Percentiles rank a stretch among this genome's conserved stretches.
Conservation (phyloP, 2,329 filamentous ascomycete species). For the Davidsoniella australis region DNA sequence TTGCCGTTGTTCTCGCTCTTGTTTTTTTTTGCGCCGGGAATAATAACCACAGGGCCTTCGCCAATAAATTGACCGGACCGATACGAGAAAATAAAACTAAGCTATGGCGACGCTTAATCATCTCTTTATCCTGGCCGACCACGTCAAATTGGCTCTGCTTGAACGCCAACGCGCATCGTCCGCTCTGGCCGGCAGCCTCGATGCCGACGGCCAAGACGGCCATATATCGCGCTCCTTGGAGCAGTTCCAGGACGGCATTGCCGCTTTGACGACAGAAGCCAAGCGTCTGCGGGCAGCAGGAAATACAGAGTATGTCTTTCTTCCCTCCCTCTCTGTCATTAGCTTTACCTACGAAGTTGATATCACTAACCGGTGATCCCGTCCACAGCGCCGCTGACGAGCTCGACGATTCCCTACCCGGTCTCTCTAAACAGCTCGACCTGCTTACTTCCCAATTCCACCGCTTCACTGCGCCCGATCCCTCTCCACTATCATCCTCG, state of each 20-base stretch:
- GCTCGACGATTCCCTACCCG: conserved; percentile 46
- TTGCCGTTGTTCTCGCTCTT: too few relatives aligned
- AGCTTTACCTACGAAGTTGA: background rate
- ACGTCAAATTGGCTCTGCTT: conserved; percentile 88
- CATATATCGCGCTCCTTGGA: conserved; percentile 81
- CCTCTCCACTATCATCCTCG: conserved; percentile 44
- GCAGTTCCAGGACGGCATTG: conserved; percentile 66
- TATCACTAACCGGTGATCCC: too few relatives aligned
- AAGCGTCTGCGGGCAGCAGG: conserved; percentile 44
- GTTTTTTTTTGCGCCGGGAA: too few relatives aligned
- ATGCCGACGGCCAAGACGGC: conserved; percentile 69
- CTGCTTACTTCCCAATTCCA: conserved; percentile 70
- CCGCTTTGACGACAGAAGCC: conserved; percentile 47
- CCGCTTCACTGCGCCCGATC: conserved; percentile 41
- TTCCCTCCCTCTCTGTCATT: background rate
- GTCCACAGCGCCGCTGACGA: conserved; percentile 25
- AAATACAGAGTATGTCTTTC: conserved; percentile 38
- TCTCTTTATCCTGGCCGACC: conserved; percentile 83
- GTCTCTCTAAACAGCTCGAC: conserved; percentile 55
- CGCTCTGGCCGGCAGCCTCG: conserved; percentile 40
- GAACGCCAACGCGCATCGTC: conserved; percentile 62
- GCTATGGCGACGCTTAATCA: conserved; percentile 48
- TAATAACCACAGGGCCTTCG: too few relatives aligned
- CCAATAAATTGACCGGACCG: too few relatives aligned
- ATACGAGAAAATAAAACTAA: too few relatives aligned